Evolutionary conservation across 768 basidiomycete genomes (phyloP).

Genomic region (Trametes cingulata): DNA sequence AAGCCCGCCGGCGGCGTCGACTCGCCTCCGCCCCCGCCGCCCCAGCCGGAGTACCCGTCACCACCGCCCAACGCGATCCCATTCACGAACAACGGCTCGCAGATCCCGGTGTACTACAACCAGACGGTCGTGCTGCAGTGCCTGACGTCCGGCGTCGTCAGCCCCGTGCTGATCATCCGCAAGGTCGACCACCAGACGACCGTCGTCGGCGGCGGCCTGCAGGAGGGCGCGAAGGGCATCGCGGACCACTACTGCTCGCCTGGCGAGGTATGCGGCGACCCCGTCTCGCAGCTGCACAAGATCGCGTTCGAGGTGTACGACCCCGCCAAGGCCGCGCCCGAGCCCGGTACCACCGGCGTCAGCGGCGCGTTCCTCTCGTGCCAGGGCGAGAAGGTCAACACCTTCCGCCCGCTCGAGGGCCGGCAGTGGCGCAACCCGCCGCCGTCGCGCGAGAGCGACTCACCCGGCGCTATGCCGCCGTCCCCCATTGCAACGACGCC

Average conservation of each 20-base stretch:
- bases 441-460: constrained; percentile 34
- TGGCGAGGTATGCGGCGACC: constrained; percentile 90
- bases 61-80: constrained; percentile 90
- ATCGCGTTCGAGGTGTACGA: constrained; percentile 93
- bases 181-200: constrained; percentile 90
- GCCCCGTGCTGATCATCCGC: constrained; percentile 90
- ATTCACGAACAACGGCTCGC: constrained; percentile 79
- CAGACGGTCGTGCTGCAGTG: constrained; percentile 95
- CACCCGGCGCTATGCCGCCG: constrained; percentile 53
- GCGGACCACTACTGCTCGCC: constrained; percentile 80
- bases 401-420: constrained; percentile 81
- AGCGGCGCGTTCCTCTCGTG: constrained; percentile 87
- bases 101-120: constrained; percentile 94
- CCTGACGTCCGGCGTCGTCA: constrained; percentile 89
- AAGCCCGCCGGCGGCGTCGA: constrained; percentile 79
- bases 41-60: constrained; percentile 86
- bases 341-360: constrained; percentile 74
- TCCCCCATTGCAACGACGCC: constrained; percentile 71
- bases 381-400: constrained; percentile 93
- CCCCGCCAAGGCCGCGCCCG: constrained; percentile 62
- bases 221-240: constrained; percentile 84
- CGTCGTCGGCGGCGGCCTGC: constrained; percentile 87
- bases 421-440: constrained; percentile 62
- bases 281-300: constrained; percentile 95
- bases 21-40: constrained; percentile 76